Evolutionary conservation across 768 basidiomycete species (phyloP), one percentile per base, ranked within the genome.

Genomic region (Mycena floridula): DNA sequence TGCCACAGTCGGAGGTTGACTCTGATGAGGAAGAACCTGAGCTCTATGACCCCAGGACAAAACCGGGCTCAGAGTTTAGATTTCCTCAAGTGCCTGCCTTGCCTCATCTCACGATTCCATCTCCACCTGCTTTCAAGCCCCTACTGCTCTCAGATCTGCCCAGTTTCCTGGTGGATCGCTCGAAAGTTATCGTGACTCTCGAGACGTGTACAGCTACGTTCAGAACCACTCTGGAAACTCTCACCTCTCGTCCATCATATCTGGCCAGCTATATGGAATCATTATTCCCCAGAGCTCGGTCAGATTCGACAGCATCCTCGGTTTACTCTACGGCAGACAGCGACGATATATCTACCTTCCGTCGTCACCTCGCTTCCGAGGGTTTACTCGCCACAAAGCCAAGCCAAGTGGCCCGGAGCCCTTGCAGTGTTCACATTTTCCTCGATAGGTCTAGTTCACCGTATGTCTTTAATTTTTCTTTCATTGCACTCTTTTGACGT

Each of bases 371-470:
- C 7, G 62, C 74, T 12, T 75, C 81, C 6, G 76, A 79, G 44
- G 82, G 80, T 5, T 62, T 78, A 28, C 56, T 82, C 3, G 53
- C 69, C 12, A 15, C 23, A 13, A n/a, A n/a, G n/a, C n/a, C n/a
- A n/a, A n/a, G n/a, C n/a, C n/a, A n/a, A n/a, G 15, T 25, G 8
- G 12, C 65, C 1, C 71, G 68, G 21, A 57, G 70, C 2, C 68
- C 76, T 5, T 63, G 65, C 27, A 68, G 61, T 36, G 61, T 89
- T 26, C 84, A 89, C 50, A 54, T 91, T 12, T 92, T 92, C 64
- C 67, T 92, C 20, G 89, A 92, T 57, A 72, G 89, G 21, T 75
- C 89, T 1, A 89, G 88, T 53, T 68, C 79, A 24, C 83, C 89
- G 85, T 89, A 63, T 70, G 87, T 74, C 8, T 25, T 36, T n/a